Evolutionary conservation across 208 protist species (phyloP), one percentile per base, ranked within the genome.

Genomic region (Crithidia thermophila): DNA sequence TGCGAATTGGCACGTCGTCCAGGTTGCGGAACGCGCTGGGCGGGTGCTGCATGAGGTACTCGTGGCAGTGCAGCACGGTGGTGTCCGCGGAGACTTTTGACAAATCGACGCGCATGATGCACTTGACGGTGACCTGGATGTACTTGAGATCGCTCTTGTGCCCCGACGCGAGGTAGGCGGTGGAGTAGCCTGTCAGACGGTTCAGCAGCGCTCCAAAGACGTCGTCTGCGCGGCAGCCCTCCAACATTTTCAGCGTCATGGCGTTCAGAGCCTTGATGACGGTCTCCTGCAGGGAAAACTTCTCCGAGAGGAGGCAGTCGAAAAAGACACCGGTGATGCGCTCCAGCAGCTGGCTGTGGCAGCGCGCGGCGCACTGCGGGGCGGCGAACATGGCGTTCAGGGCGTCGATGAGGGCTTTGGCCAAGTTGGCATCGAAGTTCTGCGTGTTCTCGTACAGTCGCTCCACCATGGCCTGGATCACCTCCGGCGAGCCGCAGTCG

Each of bases 101-200:
- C 25, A 91, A 66, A 34, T 85, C 69, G 4, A 94, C 40, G 42
- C 85, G 72, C 86, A 94, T 91, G n/a, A 93, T 53, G 50, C 91
- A 96, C 79, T 94, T 94, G 21, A 94, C 91, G 20, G 85, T 93
- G 16, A 96, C 87, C 61, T 96, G 87, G 42, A 96, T 88, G 64
- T 91, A 96, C 80, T 94, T 96, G 37, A 94, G 76, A 58, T 94
- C 87, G 37, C 34, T 81, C 60, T 89, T 90, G 40, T 82, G 78
- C 18, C 78, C 75, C 10, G 62, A 82, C 20, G 84, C 67, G 2
- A 90, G 80, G 59, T 96, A 96, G 49, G 77, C 76, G 20, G 81
- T 77, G 27, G 91, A 96, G 81, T 94, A 94, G 70, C 69, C 81
- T 31, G 84, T 88, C 75, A 96, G 83, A n/a, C 83, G 77, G 14